Base-by-base conservation (phyloP, 495 filamentous ascomycete genomes). In the Penicillium macrosclerotiorum region DNA sequence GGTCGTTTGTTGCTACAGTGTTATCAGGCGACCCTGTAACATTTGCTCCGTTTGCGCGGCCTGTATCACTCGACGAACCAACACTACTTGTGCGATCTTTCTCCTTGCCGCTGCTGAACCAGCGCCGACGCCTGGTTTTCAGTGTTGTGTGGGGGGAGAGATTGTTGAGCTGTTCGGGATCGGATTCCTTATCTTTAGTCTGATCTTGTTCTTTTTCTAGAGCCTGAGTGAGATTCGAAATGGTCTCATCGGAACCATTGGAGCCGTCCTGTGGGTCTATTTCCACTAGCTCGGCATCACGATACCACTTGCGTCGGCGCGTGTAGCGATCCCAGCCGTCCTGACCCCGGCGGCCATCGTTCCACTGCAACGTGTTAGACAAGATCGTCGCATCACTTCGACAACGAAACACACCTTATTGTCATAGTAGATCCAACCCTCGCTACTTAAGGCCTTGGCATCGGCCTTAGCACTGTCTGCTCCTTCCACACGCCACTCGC, bases 311-410 rank as follows among this genome's bases (percentile, higher is more conserved):
- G 40, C 93, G 74, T 8, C 93, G 81, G 19, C 93, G 80, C 0
- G 93, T 99, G 69, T 95, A 99, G 23, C 90, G 81, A 19, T 90
- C 89, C 94, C 94, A 99, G 30, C 90, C 87, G 51, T 97, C 93
- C 59, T 84, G 82, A 7, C 86, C 90, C 33, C 91, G 80, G 12
- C 88, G 85, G 20, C 90, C 91, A 55, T 95, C 89, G 60, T 88
- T 84, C 93, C 93, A 98, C 88, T 96, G 19, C 1, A 17, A 25
- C 1, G 3, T 1, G 39, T 53, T 37, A 57, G 38, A n/a, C 16
- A 29, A 37, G 8, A 20, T 37, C 43, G 16, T 24, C 0, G 17
- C 9, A n/a, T 11, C 8, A n/a, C 1, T 23, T 1, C n/a, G 11
- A 1, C 11, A 14, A 8, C 2, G 23, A 37, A 29, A 25, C 45